These are phyloP conservation scores for Eruca vesicaria DNA, from an alignment of 441 rosid species.

Conservation along the genomic window DNA sequence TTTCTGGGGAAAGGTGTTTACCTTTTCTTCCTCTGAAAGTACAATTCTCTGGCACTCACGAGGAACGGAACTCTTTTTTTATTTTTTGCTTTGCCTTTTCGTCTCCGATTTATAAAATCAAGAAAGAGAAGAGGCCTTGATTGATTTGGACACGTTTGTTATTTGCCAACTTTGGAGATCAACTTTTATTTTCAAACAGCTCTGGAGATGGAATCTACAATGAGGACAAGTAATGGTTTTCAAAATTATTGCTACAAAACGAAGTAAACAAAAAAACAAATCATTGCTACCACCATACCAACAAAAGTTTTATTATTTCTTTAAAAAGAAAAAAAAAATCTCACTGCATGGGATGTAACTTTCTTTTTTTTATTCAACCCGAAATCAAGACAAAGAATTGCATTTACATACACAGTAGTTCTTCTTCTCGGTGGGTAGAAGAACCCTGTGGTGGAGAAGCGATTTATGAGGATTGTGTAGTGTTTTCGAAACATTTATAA, in stretches of 20 bases:
- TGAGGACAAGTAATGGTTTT: conserved; percentile 13
- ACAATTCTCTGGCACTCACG: background rate
- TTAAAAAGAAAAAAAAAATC: conserved; percentile 2
- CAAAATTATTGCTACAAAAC: background rate
- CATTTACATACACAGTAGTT: conserved; percentile 14
- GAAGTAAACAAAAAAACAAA: background rate
- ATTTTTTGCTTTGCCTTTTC: background rate
- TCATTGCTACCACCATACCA: conserved; percentile 3
- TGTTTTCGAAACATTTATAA: conserved; percentile 5
- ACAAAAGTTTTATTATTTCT: background rate
- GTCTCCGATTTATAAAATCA: conserved; percentile 16
- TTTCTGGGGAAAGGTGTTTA: conserved; percentile 15
- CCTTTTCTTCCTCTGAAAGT: conserved; percentile 28
- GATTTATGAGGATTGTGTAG: conserved; percentile 14
- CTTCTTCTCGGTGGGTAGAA: conserved; percentile 18
- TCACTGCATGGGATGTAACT: conserved; percentile 13
- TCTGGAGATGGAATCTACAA: conserved; percentile 28
- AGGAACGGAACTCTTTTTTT: background rate
- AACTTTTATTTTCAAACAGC: background rate
- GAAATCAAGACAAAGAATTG: no score
- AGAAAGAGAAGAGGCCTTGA: conserved; percentile 5
- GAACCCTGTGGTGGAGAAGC: background rate
- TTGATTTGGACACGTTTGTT: conserved; percentile 20
- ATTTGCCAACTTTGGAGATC: no score
- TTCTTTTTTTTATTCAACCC: background rate